Base-by-base conservation (phyloP, 2,329 filamentous ascomycete species). In the Calonectria crousiana region DNA sequence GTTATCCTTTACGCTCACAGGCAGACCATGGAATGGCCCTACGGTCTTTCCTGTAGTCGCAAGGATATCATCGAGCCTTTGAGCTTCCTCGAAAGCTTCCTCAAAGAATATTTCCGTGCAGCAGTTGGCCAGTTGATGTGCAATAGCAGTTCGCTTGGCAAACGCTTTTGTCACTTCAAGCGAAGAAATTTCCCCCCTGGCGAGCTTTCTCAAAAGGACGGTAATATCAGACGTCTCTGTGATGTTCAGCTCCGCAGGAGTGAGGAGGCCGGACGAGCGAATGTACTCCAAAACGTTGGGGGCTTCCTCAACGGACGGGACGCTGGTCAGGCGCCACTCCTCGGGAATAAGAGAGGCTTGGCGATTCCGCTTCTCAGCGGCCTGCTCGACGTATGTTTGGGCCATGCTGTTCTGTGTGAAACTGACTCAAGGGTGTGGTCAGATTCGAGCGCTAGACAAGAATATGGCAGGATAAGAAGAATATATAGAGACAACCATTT, bases 101-200 rank as follows among this genome's bases (percentile, higher is more conserved):
- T 74, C 67, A 28, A 71, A 74, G 28, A 67, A 52, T 13, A 74
- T 70, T 51, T 74, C 72, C 14, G 72, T 74, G 26, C 64, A 64
- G 32, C 72, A 74, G 41, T 70, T 62, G 8, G 67, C 67, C 8
- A 66, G 87, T 34, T 74, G 72, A 20, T 67, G 72, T 6, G 67
- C 60, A 16, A 74, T 64, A 3, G 67, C 68, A 11, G 72, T 62
- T 18, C 72, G 72, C 52, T 74, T 74, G 60, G 67, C 69, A 67
- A 74, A 70, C 13, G 72, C 67, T 14, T 51, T 56, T 16, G 62
- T 67, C 23, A 74, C 67, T 16, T 70, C 44, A 4, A 64, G 6
- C 1, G 81, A 77, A 0, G 81, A 78, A 9, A 81, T 69, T 3
- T 75, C 26, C 2, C 75, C 71, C 0, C 28, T 49, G 16, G 69